Evolutionary conservation across 306 rosid genomes (phyloP), one percentile per base, ranked within the genome.

Genomic region (Spatholobus suberectus): DNA sequence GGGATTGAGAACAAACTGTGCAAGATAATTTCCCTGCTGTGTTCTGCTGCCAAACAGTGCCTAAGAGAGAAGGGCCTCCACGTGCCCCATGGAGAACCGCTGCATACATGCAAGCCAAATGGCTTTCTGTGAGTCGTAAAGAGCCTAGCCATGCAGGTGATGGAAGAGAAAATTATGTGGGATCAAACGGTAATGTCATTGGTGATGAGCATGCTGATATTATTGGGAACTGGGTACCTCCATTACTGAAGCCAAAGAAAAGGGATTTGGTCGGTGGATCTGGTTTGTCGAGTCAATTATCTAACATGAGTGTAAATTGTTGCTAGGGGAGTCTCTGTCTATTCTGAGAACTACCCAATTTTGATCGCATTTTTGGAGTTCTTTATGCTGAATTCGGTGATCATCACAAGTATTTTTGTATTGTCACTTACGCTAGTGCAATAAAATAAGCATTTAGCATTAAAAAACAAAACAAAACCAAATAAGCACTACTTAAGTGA

Each of bases 11-110:
- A 73, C 12, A 91, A 86, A 46, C 79, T 94, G 24, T 76, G 82
- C 74, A 85, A 77, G 57, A 86, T 92, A 41, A 91, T 90, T 37
- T 77, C 92, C 13, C 24, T 94, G 6, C 24, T 94, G 5, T 94
- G 95, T 80, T 73, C 91, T 67, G 98, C 93, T 24, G 94, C 95
- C 72, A 89, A 92, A 67, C 91, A 89, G 49, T 94, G 94, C 62
- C 90, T 94, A 0, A 89, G 85, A 82, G 88, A 94, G 66, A 92
- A 73, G 47, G 97, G 98, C 14, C 91, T 94, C 41, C 92, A 88
- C 35, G 84, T 94, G 20, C 98, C 98, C 98, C 98, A 43, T 94
- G 98, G 97, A 92, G 98, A 77, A 91, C 90, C 15, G 73, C 85
- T 5, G 20, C 67, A 76, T 94, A 92, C 82, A 92, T 94, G 90